Evolutionary conservation across 2,329 filamentous ascomycete species (phyloP), one percentile per base, ranked within the genome.

Genomic region (Penicillium psychrosexuale): DNA sequence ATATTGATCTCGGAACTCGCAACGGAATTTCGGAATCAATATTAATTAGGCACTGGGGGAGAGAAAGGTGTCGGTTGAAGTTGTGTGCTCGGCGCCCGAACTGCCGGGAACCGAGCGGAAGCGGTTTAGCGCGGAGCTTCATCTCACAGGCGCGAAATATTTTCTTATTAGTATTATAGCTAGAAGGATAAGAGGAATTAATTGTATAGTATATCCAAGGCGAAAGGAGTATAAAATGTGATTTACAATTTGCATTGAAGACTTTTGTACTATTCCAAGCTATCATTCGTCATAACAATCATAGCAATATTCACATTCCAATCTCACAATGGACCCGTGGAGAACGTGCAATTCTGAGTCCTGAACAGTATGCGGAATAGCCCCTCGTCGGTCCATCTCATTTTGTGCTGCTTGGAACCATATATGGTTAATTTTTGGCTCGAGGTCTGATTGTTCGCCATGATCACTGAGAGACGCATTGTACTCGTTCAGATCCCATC

Each of bases 391-490:
- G 19, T 51, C 45, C 55, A 68, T 56, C 45, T 66, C 64, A 30
- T 52, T 59, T 43, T 54, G 49, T 19, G 63, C 64, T 27, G 64
- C 66, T 34, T 57, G 53, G 40, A 68, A 68, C 65, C 64, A 68
- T 8, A 68, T 51, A 28, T 58, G 48, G 2, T 58, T 56, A 6
- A 68, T 28, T 15, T 47, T 53, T 9, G 57, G 63, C n/a, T 19
- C 31, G 12, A n/a, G 22, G 5, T 11, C 22, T 6, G 39, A 15
- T 22, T 19, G 8, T 36, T 51, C 22, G 6, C 19, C 27, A 27
- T 52, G 28, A 1, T 42, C 31, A 11, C 28, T 22, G 6, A 51
- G 27, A 19, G 52, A 52, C 11, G 55, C 57, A 24, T 63, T 47
- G 13, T 61, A 65, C 12, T 65, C 60, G 1, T 55, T 56, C 34